Evolutionary conservation across 176 grass and related monocot species (phyloP).

Genomic region (Aegilops bicornis): DNA sequence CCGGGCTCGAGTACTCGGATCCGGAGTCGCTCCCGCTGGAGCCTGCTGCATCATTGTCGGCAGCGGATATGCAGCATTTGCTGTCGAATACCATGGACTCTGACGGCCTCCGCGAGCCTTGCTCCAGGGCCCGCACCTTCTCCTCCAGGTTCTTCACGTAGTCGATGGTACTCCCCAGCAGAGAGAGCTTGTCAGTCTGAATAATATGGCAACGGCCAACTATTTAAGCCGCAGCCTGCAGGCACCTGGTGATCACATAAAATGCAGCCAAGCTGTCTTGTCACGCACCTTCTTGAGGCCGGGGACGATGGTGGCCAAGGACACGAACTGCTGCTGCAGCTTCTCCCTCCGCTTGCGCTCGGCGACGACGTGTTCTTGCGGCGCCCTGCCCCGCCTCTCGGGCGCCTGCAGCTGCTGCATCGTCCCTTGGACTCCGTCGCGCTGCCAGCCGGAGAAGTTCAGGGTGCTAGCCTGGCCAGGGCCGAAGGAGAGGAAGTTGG

Average conservation of each 20-base stretch:
- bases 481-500: conserved; percentile 39
- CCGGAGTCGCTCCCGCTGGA: background rate
- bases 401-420: conserved; percentile 5
- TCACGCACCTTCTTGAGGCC: conserved; percentile 58
- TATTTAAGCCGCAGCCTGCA: no score
- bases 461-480: conserved; percentile 20
- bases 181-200: conserved; percentile 53
- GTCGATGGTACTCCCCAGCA: conserved; percentile 28
- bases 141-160: conserved; percentile 58
- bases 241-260: background rate
- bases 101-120: conserved; percentile 9
- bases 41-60: background rate
- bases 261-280: background rate
- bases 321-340: conserved; percentile 65
- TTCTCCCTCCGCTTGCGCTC: conserved; percentile 68
- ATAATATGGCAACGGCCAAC: background rate
- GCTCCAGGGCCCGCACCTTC: conserved; percentile 46
- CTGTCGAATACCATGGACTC: conserved; percentile 45
- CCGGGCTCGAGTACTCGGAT: background rate
- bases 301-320: conserved; percentile 52
- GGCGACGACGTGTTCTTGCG: conserved; percentile 62
- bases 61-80: conserved; percentile 32
- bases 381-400: conserved; percentile 40
- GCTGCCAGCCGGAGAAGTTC: conserved; percentile 42
- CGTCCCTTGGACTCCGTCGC: background rate